These are phyloP conservation scores for Russula sp. DNA, from an alignment of 768 basidiomycete species.

Conservation along the genomic window DNA sequence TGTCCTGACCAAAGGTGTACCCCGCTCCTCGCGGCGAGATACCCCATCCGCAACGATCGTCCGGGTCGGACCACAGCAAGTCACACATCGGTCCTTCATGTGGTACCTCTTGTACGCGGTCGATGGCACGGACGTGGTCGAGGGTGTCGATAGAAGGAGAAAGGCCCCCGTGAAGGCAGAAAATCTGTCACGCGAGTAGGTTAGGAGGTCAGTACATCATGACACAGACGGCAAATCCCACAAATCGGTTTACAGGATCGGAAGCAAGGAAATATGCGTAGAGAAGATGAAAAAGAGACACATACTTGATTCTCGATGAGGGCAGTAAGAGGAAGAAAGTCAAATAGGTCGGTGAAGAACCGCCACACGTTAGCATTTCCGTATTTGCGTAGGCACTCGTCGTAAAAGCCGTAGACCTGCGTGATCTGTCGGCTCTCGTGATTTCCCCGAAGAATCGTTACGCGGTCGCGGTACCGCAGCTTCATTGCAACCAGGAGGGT, in stretches of 20 bases:
- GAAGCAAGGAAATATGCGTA: background rate
- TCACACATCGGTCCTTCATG: conserved; percentile 99
- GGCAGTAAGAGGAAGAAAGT: conserved; percentile 94
- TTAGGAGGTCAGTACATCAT: conserved; percentile 1
- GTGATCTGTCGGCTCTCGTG: conserved; percentile 99
- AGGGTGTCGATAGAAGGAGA: conserved; percentile 99
- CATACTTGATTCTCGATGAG: conserved; percentile 98
- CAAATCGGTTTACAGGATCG: conserved; percentile 1
- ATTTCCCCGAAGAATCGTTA: conserved; percentile 96
- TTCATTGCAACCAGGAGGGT: conserved; percentile 96
- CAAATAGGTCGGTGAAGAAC: conserved; percentile 97
- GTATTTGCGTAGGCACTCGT: conserved; percentile 99
- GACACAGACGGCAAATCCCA: conserved; percentile 3
- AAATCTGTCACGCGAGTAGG: conserved; percentile 57
- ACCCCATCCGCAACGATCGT: conserved; percentile 99
- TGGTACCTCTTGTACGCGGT: conserved; percentile 98
- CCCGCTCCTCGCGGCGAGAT: conserved; percentile 98
- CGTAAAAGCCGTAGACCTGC: conserved; percentile 99
- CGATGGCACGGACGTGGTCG: conserved; percentile 97
- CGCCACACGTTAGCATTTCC: conserved; percentile 99
- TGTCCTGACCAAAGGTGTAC: conserved; percentile 99
- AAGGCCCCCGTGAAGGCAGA: conserved; percentile 95
- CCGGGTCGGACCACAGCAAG: conserved; percentile 98
- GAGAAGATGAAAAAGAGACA: conserved; percentile 23
- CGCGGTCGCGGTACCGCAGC: conserved; percentile 94